phyloP scores from a whole-genome alignment of 2,329 filamentous ascomycete species.

The Fragosphaeria purpurea region DNA sequence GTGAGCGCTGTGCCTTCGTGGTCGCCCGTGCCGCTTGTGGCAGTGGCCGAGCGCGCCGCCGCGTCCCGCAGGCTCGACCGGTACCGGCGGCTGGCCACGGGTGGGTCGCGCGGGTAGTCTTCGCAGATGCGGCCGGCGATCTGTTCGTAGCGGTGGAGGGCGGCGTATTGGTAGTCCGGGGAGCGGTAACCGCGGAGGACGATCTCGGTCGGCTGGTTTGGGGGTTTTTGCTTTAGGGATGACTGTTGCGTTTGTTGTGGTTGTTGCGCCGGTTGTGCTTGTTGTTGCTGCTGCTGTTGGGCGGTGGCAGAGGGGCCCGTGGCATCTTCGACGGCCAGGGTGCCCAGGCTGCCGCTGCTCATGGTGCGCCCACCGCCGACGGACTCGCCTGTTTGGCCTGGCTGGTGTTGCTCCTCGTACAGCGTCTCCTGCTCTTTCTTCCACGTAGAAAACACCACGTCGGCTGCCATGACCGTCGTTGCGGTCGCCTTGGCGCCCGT shows the following conservation, averaged over 20 bases:
- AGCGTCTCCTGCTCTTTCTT: slow-evolving; percentile 33
- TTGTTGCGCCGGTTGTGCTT: slow-evolving; percentile 20
- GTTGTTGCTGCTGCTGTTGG: slow-evolving; percentile 7
- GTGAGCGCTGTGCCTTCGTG: slow-evolving; percentile 52
- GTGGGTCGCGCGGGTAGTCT: slow-evolving; percentile 83
- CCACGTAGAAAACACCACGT: slow-evolving; percentile 52
- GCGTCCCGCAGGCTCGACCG: slow-evolving; percentile 65
- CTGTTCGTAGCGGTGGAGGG: slow-evolving; percentile 78
- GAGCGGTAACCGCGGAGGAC: slow-evolving; percentile 72
- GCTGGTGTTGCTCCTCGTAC: slow-evolving; percentile 4
- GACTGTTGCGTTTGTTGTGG: slow-evolving; percentile 11
- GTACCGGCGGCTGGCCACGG: slow-evolving; percentile 58
- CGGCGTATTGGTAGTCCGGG: slow-evolving; percentile 64
- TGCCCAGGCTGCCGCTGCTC: slow-evolving; percentile 16
- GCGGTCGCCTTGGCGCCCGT: slow-evolving; percentile 39
- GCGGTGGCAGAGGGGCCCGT: slow-evolving; percentile 13
- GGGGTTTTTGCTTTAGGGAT: slow-evolving; percentile 20
- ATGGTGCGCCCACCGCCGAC: slow-evolving; percentile 11
- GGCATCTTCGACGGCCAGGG: slow-evolving; percentile 13
- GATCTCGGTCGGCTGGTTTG: slow-evolving; percentile 53
- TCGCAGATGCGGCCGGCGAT: slow-evolving; percentile 83
- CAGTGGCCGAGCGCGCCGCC: slow-evolving; percentile 41
- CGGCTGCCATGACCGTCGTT: slow-evolving; percentile 47
- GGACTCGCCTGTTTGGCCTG: slow-evolving; percentile 15
- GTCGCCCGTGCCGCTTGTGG: slow-evolving; percentile 1